Conservation (phyloP, 1,139 yeast species). For the Nakaseomyces delphensis region DNA sequence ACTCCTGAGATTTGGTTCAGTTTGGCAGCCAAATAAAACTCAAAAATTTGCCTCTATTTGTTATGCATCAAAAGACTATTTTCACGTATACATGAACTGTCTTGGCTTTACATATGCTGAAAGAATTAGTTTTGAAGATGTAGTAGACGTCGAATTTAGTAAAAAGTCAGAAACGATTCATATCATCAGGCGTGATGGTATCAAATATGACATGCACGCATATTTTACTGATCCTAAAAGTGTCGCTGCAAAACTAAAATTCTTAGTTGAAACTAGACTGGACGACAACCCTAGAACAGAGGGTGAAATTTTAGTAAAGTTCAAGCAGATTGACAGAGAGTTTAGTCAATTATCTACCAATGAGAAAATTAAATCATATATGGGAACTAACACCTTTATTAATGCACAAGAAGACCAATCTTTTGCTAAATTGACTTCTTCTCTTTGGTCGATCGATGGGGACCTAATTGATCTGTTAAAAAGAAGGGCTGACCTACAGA, state of each 20-base stretch:
- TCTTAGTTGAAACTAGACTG: slow-evolving; percentile 45
- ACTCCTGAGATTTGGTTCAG: slow-evolving; percentile 53
- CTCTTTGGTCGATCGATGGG: slow-evolving; percentile 17
- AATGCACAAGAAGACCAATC: slow-evolving; percentile 4
- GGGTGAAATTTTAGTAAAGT: slow-evolving; percentile 20
- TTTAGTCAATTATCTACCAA: slow-evolving; percentile 8
- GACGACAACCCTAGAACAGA: slow-evolving; percentile 37
- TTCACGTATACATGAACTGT: slow-evolving; percentile 63
- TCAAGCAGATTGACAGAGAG: slow-evolving; percentile 23
- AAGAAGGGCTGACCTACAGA: slow-evolving; percentile 21
- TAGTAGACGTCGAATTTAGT: slow-evolving; percentile 51
- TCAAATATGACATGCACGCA: slow-evolving; percentile 34
- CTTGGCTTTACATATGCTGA: slow-evolving; percentile 66
- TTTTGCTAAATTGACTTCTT: slow-evolving; percentile 1
- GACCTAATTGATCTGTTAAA: slow-evolving; percentile 15
- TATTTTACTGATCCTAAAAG: slow-evolving; percentile 57
- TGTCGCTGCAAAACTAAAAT: slow-evolving; percentile 44
- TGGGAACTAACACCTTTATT: slow-evolving; percentile 10
- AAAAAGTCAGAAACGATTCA: slow-evolving; percentile 17
- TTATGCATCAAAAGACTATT: slow-evolving; percentile 52
- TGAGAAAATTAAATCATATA: slow-evolving; percentile 6
- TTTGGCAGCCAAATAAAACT: slow-evolving; percentile 59
- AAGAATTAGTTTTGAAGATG: slow-evolving; percentile 40
- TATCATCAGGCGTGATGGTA: slow-evolving; percentile 6
- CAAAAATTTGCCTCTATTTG: slow-evolving; percentile 68